Evolutionary conservation across 2,329 filamentous ascomycete species (phyloP).

Genomic region (Magnaporthiopsis incrustans): DNA sequence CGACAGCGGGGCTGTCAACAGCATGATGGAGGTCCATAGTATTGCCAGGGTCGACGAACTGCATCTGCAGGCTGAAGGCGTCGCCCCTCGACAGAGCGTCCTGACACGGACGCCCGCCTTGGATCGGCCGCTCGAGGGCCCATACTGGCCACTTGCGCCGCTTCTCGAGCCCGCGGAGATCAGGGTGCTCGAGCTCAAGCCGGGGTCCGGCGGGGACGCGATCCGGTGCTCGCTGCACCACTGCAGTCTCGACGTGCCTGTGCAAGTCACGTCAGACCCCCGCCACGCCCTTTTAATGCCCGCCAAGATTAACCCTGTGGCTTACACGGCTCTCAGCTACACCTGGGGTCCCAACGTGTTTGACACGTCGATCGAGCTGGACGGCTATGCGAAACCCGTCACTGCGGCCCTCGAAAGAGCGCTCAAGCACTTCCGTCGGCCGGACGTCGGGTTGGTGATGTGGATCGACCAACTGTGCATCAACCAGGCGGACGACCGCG

Average conservation of each 20-base stretch:
- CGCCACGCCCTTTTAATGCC: too few relatives aligned
- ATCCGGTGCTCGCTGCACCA: not conserved
- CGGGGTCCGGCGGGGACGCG: not conserved
- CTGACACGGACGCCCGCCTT: too few relatives aligned
- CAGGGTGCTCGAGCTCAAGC: not conserved
- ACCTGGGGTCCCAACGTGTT: not conserved
- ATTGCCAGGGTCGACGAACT: too few relatives aligned
- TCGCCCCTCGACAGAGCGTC: too few relatives aligned
- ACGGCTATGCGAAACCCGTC: not conserved
- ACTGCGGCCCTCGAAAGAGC: not conserved
- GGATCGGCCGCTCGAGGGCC: too few relatives aligned
- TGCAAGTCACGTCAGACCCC: too few relatives aligned
- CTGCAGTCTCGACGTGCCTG: too few relatives aligned
- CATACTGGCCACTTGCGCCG: too few relatives aligned
- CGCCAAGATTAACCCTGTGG: too few relatives aligned
- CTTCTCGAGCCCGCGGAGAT: not conserved
- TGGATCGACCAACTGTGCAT: conserved; percentile 13
- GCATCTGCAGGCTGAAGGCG: too few relatives aligned
- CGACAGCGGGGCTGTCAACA: too few relatives aligned
- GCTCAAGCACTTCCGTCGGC: not conserved
- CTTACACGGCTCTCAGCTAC: conserved; percentile 3
- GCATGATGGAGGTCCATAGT: too few relatives aligned
- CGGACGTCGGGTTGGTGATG: not conserved
- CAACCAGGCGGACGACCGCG: conserved; percentile 9
- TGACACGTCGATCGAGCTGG: not conserved